Evolutionary conservation across 345 rosid species (phyloP).

Genomic region (Sonneratia alba): DNA sequence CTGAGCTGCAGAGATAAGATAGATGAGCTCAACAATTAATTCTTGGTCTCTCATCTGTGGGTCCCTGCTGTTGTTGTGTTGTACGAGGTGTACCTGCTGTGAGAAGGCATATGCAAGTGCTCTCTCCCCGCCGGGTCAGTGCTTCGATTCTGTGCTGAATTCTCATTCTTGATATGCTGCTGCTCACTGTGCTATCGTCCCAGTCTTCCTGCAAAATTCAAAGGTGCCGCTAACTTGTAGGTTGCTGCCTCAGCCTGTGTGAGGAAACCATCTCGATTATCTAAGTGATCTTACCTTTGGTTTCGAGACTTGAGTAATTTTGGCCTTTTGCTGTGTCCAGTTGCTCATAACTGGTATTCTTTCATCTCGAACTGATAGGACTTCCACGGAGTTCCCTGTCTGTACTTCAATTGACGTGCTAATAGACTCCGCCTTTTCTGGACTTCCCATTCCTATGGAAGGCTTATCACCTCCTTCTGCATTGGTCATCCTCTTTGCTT

Average conservation of each 20-base stretch:
- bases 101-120: slow-evolving; percentile 88
- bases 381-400: slow-evolving; percentile 48
- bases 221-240: not conserved
- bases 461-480: slow-evolving; percentile 10
- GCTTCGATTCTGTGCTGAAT: slow-evolving; percentile 64
- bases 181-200: slow-evolving; percentile 87
- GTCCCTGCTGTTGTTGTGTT: not conserved
- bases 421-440: slow-evolving; percentile 34
- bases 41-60: not conserved
- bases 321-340: slow-evolving; percentile 32
- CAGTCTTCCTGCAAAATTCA: slow-evolving; percentile 54
- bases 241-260: no score
- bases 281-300: slow-evolving; percentile 37
- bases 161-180: slow-evolving; percentile 56
- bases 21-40: not conserved
- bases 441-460: slow-evolving; percentile 27
- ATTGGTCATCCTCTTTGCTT: slow-evolving; percentile 13
- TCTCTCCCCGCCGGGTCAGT: slow-evolving; percentile 67
- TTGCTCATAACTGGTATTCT: slow-evolving; percentile 16
- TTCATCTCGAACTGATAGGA: slow-evolving; percentile 29
- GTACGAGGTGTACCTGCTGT: slow-evolving; percentile 52
- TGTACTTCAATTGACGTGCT: slow-evolving; percentile 70
- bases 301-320: slow-evolving; percentile 33
- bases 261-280: not conserved
- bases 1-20: slow-evolving; percentile 33